Base-by-base conservation (phyloP, 768 basidiomycete genomes). In the Podaxis mareebaensis region DNA sequence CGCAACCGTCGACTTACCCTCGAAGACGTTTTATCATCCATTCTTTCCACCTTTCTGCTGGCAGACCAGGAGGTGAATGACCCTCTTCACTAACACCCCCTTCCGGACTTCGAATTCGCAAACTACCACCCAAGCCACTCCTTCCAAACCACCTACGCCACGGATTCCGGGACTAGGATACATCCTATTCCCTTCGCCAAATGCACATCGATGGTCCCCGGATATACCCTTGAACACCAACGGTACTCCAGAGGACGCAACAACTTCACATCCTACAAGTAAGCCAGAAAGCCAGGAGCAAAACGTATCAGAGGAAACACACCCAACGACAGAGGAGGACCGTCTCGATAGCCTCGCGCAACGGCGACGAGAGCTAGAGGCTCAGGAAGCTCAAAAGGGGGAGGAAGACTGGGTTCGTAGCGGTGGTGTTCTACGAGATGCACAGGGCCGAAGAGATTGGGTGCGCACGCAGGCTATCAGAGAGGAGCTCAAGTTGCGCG, bases 401-500 rank as follows among this genome's bases (percentile, higher is more conserved):
- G 87, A 88, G 69, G 77, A 84, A 58, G 81, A 81, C 13, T 88
- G 86, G 84, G 86, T 88, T 1, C 78, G 83, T 10, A 80, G 78
- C 10, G 87, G 87, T 26, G 85, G 86, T 2, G 70, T 84, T 22
- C 76, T 88, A 33, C 79, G 85, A 46, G 83, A 85, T 67, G 74
- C 73, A 39, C 65, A 74, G 11, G 85, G 85, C 7, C 76, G 73
- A 58, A 77, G 84, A 48, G 85, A 88, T 68, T 73, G 72, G 67
- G 76, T 67, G n/a, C 79, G 83, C 54, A 88, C 85, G 2, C 76
- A 80, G 63, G 71, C 70, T 11, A 77, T 88, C 28, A 74, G 80
- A 13, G 76, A 74, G 44, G 85, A 87, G 64, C 70, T 88, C 20
- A 72, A 72, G 39, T 48, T 81, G 51, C 76, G 78, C 64, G 82